Base-by-base conservation (phyloP, 2,329 filamentous ascomycete species). In the Neofusicoccum sp. region DNA sequence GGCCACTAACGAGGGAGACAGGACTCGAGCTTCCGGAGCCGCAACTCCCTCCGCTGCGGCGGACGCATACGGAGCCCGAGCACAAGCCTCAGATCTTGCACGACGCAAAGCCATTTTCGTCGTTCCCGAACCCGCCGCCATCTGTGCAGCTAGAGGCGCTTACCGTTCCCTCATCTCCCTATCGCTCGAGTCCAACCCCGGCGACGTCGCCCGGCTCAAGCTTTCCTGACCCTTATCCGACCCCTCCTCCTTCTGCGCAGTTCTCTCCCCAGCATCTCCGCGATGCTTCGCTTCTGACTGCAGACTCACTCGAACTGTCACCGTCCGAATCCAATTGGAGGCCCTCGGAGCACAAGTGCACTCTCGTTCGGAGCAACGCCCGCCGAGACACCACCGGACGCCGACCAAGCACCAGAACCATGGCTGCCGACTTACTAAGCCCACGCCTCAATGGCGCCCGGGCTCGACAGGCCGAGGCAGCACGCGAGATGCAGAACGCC, bases 381-480 rank as follows among this genome's bases (percentile, higher is more conserved):
- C 44, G 56, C 11, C 43, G 56, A 6, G 36, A 40, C 38, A 43
- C 36, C 51, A 31, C 30, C 36, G 38, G 51, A 20, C 31, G 51
- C 20, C 51, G 49, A 20, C 57, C 58, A 36, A 60, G 58, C 36
- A 36, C 24, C n/a, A 41, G 34, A 34, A 16, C n/a, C n/a, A 60
- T 60, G 58, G 58, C 58, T 31, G 16, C 26, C 12, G 36, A 49
- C 14, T 28, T 57, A 36, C 38, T 58, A 16, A 61, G 44, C 43
- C 53, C 60, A 14, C 60, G 60, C 43, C 24, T 58, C 33, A 43
- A 28, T 34, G 44, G 71, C 66, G 83, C 80, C 62, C 85, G 83
- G 69, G 78, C 81, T 65, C 85, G 85, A 69, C 86, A 86, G 56
- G 76, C 87, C 33, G 83, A 89, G 70, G 88, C 90, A 81, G 88